A percentile compares a stretch with the other conserved stretches of the same genome.
Conservation (phyloP, 306 rosid genomes). For the Glycine tomentella region DNA sequence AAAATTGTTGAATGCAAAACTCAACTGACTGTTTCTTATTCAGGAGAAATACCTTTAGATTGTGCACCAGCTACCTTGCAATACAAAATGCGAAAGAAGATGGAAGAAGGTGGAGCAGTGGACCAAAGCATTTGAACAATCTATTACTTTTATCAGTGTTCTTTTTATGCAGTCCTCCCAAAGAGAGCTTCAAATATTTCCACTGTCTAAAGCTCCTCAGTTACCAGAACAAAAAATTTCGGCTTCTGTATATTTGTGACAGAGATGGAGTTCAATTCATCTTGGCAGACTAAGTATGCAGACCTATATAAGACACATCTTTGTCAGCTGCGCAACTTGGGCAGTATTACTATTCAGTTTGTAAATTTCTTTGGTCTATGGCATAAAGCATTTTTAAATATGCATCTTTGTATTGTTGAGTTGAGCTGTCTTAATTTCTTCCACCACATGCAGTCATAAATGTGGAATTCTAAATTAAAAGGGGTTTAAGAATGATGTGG, state of each 20-base stretch:
- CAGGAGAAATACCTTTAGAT: constrained; percentile 96
- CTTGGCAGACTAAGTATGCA: constrained; percentile 33
- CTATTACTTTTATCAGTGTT: constrained; percentile 34
- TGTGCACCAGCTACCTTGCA: constrained; percentile 95
- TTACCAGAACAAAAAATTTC: constrained; percentile 31
- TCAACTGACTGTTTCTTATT: constrained; percentile 40
- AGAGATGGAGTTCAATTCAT: constrained; percentile 35
- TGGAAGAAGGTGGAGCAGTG: no score
- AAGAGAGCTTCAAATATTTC: constrained; percentile 9
- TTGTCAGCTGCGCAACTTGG: constrained; percentile 16
- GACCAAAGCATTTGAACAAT: constrained; percentile 44
- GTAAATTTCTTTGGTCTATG: constrained; percentile 43
- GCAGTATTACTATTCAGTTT: not conserved
- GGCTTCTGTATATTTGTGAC: constrained; percentile 33
- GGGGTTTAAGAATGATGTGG: constrained; percentile 9
- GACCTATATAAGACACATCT: constrained; percentile 28
- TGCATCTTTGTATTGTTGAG: constrained; percentile 22
- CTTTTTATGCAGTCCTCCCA: constrained; percentile 42
- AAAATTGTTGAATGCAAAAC: constrained; percentile 26
- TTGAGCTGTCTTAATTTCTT: not conserved
- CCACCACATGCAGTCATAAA: not conserved
- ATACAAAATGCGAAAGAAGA: constrained; percentile 80
- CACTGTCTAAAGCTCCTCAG: constrained; percentile 30
- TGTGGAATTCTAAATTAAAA: not conserved
- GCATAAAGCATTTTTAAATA: not conserved